These are phyloP conservation scores for Acacia concinna DNA, from an alignment of 331 rosid genomes.

Conservation along the genomic window DNA sequence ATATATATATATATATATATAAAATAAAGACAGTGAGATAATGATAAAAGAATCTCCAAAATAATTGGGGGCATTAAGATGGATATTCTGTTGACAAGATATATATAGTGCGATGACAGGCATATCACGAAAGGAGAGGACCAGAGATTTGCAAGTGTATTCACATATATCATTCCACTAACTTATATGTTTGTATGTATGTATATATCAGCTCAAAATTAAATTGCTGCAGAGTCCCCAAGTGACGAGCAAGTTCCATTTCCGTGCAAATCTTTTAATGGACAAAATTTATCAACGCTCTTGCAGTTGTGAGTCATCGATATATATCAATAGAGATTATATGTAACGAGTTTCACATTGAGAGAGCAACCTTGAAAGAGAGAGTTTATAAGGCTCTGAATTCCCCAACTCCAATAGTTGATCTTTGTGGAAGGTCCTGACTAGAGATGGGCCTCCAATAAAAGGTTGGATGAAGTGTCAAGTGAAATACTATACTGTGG, in stretches of 20 bases:
- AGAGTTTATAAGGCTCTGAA: too few relatives aligned
- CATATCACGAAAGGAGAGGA: neutral
- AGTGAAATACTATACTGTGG: too few relatives aligned
- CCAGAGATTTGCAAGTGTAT: neutral
- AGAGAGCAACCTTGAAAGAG: too few relatives aligned
- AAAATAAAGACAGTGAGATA: neutral
- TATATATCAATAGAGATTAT: too few relatives aligned
- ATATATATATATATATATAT: too few relatives aligned
- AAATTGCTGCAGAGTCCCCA: neutral
- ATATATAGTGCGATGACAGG: neutral
- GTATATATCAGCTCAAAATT: neutral
- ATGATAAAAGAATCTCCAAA: conserved; percentile 11
- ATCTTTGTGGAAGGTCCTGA: too few relatives aligned
- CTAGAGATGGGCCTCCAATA: too few relatives aligned
- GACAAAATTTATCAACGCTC: neutral
- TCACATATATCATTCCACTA: neutral
- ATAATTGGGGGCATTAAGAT: neutral
- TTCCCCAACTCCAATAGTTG: too few relatives aligned
- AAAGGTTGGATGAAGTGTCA: too few relatives aligned
- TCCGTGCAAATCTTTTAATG: neutral
- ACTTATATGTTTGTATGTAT: neutral
- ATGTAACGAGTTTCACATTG: too few relatives aligned
- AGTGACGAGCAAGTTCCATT: neutral
- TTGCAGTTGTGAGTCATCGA: neutral
- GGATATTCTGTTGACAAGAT: neutral